Base-by-base conservation (phyloP, 495 filamentous ascomycete species). In the Neurospora tetrasperma region DNA sequence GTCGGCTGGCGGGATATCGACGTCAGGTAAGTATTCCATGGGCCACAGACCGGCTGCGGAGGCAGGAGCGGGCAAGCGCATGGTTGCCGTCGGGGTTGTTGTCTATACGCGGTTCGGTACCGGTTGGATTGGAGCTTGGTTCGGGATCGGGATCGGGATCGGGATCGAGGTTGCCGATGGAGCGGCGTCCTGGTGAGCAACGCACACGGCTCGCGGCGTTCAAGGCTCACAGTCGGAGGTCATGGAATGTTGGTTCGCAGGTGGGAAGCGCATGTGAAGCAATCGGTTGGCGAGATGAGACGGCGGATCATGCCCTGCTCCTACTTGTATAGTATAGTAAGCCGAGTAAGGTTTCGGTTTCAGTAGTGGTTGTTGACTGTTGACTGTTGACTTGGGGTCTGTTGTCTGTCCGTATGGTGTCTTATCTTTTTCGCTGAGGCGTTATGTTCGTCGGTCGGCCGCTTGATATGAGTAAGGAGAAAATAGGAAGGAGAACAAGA, bases 1-100 rank as follows among this genome's bases (percentile, higher is more conserved):
- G 59, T 74, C 73, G 62, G 16, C 68, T 68, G 23, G 20, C 69
- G 68, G 42, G 59, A 72, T 62, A 59, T 48, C 16, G 69, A 59
- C 71, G 27, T 39, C 27, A 35, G 43, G 11, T 31, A 42, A 10
- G 31, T 20, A 59, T 31, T 18, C 71, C 20, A 42, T 69, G 39
- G 59, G 27, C 66, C 42, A 72, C 23, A 69, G 41, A 38, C 42
- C 41, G 35, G 71, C 69, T 43, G 23, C 35, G 40, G 40, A 66
- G 23, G 54, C 54, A 6, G 54, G 54, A 35, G 54, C 54, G 54
- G 54, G 54, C 54, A 66, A 66, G 54, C 14, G 54, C 54, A 66
- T 66, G 3, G 54, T 66, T 66, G 54, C 14, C 54, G 54, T 66
- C 27, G 48, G 23, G 48, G 48, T 7, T 14, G 48, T 23, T 31